These are phyloP conservation scores for Reticulascus tulasneorum DNA, from an alignment of 2,329 filamentous ascomycete species.

Conservation along the genomic window DNA sequence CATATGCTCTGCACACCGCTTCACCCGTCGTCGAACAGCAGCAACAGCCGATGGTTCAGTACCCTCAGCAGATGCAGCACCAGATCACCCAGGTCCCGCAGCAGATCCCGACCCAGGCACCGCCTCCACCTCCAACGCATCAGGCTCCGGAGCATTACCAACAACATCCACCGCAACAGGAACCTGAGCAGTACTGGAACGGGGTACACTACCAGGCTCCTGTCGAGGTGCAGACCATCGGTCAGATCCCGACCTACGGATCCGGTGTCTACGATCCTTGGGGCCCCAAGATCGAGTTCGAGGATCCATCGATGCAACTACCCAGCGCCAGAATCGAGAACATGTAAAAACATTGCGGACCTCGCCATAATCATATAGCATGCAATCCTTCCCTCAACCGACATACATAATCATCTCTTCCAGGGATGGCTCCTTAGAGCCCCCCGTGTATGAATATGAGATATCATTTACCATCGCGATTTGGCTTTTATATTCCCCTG, in stretches of 20 bases:
- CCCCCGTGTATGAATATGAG: conserved; percentile 9
- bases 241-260: conserved; percentile 46
- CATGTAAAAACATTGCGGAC: conserved; percentile 33
- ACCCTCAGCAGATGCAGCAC: conserved; percentile 34
- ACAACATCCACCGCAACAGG: conserved; percentile 31
- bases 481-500: conserved; percentile 12
- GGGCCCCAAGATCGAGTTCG: conserved; percentile 53
- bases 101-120: conserved; percentile 22
- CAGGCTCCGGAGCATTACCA: conserved; percentile 23
- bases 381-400: background rate
- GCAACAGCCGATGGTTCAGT: conserved; percentile 38
- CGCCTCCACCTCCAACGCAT: conserved; percentile 15
- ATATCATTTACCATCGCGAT: conserved; percentile 10
- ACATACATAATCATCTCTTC: conserved; percentile 2
- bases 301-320: conserved; percentile 55
- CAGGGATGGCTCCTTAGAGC: background rate
- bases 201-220: conserved; percentile 50
- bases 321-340: conserved; percentile 55
- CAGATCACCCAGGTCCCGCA: conserved; percentile 29
- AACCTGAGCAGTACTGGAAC: conserved; percentile 50
- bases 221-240: conserved; percentile 53
- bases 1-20: conserved; percentile 43
- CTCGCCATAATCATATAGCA: background rate
- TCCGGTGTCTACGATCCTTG: conserved; percentile 50
- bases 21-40: conserved; percentile 43